Evolutionary conservation across 495 filamentous ascomycete genomes (phyloP).

Genomic region (Penicillium antarcticum): DNA sequence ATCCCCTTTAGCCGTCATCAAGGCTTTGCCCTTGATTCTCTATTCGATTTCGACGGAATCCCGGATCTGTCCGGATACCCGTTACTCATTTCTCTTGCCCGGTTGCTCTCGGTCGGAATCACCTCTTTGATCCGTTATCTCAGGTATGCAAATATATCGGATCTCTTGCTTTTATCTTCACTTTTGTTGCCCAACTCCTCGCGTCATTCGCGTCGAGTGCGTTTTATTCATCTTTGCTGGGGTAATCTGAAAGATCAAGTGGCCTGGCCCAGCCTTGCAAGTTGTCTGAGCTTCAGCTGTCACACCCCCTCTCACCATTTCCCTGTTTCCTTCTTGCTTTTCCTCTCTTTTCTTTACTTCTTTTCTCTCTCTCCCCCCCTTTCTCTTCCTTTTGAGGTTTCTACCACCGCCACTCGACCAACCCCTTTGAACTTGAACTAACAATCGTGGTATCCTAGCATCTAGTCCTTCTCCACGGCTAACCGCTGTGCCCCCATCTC

Average conservation of each 20-base stretch:
- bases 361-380: not conserved
- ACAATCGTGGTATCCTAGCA: not conserved
- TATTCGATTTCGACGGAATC: slow-evolving; percentile 7
- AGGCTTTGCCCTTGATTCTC: slow-evolving; percentile 38
- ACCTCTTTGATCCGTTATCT: slow-evolving; percentile 5
- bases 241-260: not conserved
- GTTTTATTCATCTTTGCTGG: not conserved
- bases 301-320: not conserved
- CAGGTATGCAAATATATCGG: slow-evolving; percentile 3
- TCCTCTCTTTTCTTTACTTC: not conserved
- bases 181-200: not conserved
- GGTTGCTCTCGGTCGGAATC: not conserved
- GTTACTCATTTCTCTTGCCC: slow-evolving; percentile 12
- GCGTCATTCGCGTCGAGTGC: not conserved
- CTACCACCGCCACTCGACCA: slow-evolving; percentile 1
- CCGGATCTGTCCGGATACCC: not conserved
- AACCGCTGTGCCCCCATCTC: slow-evolving; percentile 35
- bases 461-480: slow-evolving; percentile 25
- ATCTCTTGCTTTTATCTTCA: not conserved
- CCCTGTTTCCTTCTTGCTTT: not conserved
- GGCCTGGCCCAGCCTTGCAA: slow-evolving; percentile 9
- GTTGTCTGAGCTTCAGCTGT: slow-evolving; percentile 6
- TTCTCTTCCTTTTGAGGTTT: not conserved
- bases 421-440: not conserved
- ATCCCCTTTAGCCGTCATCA: slow-evolving; percentile 26